A percentile compares a stretch with the other conserved stretches of the same genome.
These are phyloP conservation scores for Blastobotrys capitulatus DNA, from an alignment of 1,139 yeast genomes.

Conservation along the genomic window DNA sequence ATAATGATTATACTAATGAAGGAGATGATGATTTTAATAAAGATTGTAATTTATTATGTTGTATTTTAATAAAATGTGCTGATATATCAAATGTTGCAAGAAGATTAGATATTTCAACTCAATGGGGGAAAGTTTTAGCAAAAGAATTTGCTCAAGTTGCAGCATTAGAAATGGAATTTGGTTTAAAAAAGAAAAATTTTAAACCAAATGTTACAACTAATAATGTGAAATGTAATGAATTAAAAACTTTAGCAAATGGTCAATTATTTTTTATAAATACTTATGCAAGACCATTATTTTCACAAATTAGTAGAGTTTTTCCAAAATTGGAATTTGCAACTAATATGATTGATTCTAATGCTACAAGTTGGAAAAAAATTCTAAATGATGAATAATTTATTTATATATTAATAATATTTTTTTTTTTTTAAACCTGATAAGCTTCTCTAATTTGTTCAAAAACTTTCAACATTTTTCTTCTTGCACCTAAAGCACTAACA, in stretches of 20 bases:
- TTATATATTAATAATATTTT: not conserved
- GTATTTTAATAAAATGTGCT: conserved; percentile 81
- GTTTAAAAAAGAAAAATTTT: conserved; percentile 20
- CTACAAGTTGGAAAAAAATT: conserved; percentile 38
- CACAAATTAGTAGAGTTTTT: conserved; percentile 47
- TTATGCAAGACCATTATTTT: conserved; percentile 74
- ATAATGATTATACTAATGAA: not conserved
- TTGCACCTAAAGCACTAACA: conserved; percentile 89
- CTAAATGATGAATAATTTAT: not conserved
- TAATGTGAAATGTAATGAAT: conserved; percentile 23
- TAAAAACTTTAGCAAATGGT: conserved; percentile 52
- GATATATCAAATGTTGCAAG: conserved; percentile 91
- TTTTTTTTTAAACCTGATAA: conserved; percentile 3
- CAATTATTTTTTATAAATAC: conserved; percentile 79
- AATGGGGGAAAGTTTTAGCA: conserved; percentile 78
- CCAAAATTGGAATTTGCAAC: conserved; percentile 33
- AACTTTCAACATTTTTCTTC: conserved; percentile 86
- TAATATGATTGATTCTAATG: conserved; percentile 43
- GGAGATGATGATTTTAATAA: too few species aligned
- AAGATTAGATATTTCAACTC: conserved; percentile 65
- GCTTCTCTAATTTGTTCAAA: conserved; percentile 68
- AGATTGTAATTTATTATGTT: conserved; percentile 42
- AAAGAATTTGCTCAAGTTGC: conserved; percentile 73
- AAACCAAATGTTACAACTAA: conserved; percentile 1
- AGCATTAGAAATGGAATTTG: conserved; percentile 41